phyloP scores from a whole-genome alignment of 305 asterid genomes.

The Ruellia speciosa region DNA sequence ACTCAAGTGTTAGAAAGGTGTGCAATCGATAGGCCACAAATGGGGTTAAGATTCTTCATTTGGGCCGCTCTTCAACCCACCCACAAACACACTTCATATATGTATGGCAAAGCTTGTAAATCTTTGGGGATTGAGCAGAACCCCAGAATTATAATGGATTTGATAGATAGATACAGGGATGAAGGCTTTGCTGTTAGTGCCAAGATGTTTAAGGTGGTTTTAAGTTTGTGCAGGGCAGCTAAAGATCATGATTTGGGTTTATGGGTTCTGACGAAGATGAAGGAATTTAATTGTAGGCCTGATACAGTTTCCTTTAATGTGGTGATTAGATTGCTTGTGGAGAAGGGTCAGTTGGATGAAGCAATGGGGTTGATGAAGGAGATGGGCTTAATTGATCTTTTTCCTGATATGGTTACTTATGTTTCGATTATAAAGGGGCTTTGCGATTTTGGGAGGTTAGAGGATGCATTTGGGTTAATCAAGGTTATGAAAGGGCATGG shows the following conservation, averaged over 20 bases:
- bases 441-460: conserved; percentile 60
- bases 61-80: conserved; percentile 75
- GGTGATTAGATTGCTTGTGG: conserved; percentile 56
- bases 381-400: conserved; percentile 59
- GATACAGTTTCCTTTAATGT: conserved; percentile 63
- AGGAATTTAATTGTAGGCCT: conserved; percentile 57
- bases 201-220: conserved; percentile 62
- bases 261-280: conserved; percentile 68
- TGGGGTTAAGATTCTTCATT: conserved; percentile 67
- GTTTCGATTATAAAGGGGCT: conserved; percentile 49
- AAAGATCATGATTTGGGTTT: conserved; percentile 58
- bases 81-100: conserved; percentile 45
- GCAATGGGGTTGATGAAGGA: conserved; percentile 58
- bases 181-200: conserved; percentile 43
- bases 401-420: conserved; percentile 64
- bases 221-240: conserved; percentile 69
- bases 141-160: conserved; percentile 40
- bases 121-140: conserved; percentile 38
- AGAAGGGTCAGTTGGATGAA: conserved; percentile 46
- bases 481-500: conserved; percentile 56
- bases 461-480: conserved; percentile 47
- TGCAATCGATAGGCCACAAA: conserved; percentile 41
- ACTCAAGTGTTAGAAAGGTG: conserved; percentile 48
- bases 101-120: conserved; percentile 55
- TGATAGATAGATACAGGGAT: conserved; percentile 41